phyloP scores from a whole-genome alignment of 2,329 filamentous ascomycete genomes.

The Botryotinia narcissicola region DNA sequence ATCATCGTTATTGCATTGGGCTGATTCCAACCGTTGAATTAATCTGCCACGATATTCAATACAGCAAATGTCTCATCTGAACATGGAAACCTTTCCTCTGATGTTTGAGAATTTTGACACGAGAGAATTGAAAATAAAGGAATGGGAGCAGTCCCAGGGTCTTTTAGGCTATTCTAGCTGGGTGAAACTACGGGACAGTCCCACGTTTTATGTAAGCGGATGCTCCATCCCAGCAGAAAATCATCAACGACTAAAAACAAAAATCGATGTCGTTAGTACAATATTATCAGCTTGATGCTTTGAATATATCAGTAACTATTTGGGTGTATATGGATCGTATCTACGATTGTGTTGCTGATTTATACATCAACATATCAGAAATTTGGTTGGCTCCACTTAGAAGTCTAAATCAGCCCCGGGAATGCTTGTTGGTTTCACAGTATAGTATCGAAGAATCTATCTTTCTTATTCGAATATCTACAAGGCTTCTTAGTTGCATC shows the following conservation, averaged over 20 bases:
- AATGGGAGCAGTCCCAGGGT: neutral
- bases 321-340: neutral
- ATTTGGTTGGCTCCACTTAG: neutral
- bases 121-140: neutral
- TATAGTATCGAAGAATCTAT: no score
- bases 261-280: neutral
- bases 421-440: neutral
- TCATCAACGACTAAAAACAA: neutral
- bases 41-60: neutral
- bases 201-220: neutral
- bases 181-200: neutral
- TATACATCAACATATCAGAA: neutral
- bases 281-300: neutral
- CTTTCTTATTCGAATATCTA: neutral
- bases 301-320: neutral
- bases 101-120: conserved; percentile 5
- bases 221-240: neutral
- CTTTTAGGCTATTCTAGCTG: neutral
- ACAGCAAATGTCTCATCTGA: neutral
- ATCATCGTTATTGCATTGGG: neutral
- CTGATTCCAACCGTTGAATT: neutral
- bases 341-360: neutral
- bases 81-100: neutral
- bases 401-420: neutral
- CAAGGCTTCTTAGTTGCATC: neutral